Base-by-base conservation (phyloP, 805 yeast genomes). In the Candida corydali region DNA sequence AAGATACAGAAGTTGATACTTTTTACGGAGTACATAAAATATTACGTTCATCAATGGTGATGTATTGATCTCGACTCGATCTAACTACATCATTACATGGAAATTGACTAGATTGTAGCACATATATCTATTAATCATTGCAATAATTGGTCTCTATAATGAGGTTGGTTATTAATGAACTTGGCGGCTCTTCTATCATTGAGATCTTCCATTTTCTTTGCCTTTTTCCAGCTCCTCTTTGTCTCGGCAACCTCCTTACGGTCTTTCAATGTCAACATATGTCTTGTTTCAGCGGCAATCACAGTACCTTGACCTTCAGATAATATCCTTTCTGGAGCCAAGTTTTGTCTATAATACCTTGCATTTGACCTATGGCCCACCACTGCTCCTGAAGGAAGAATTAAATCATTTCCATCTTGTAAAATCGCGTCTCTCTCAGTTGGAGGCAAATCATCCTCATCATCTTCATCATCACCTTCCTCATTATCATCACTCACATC, bases 151-250 rank as follows among this genome's bases (percentile, higher is more conserved):
- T 67, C 72, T 43, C 73, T 63, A 51, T 51, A 67, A 49, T 93
- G 95, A 20, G 78, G 76, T 71, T 91, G 96, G 70, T 78, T 75
- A 61, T 91, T 93, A 56, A 80, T 67, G 55, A 77, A 77, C 58
- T 78, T 84, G 38, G 78, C 75, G 20, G 86, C 84, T 44, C 79
- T 64, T 65, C 77, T 59, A 44, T 76, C 80, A 40, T 66, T 65
- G 40, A 60, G 43, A 42, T 70, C 80, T 57, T 68, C 73, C 44
- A 74, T 67, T 58, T 69, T 73, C 49, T 61, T 66, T 45, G 64
- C 68, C 44, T 70, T 74, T 39, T 65, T 71, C 80, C 93, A 80
- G 5, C 78, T 75, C 42, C 86, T 67, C 66, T 76, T 75, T 41
- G 66, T 62, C 8, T 49, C 51, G 4, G 71, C 68, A 23, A 66